Evolutionary conservation across 805 yeast species (phyloP).

Genomic region (Maudiozyma turicensis): DNA sequence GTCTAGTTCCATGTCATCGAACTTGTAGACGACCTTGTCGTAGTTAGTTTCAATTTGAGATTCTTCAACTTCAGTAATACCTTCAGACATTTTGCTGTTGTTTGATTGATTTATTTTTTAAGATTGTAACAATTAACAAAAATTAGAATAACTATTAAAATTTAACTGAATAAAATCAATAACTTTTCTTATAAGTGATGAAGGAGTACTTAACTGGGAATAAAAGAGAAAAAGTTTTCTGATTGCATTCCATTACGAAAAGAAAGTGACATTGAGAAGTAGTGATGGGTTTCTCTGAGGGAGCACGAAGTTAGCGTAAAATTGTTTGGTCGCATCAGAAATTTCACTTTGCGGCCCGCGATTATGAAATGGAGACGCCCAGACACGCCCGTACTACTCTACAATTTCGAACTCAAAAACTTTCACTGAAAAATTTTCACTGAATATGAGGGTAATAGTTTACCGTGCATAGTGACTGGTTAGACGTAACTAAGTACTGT

Average conservation of each 20-base stretch:
- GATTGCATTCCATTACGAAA: no score
- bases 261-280: no score
- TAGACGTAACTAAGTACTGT: no score
- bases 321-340: not conserved
- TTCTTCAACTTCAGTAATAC: constrained; percentile 71
- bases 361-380: not conserved
- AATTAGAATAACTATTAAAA: no score
- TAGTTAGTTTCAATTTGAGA: constrained; percentile 87
- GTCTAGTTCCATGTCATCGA: constrained; percentile 72
- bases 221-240: no score
- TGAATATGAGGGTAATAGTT: not conserved
- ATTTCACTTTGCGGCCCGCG: not conserved
- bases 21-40: constrained; percentile 75
- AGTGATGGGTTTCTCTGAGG: no score
- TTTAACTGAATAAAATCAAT: no score
- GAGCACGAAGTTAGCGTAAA: not conserved
- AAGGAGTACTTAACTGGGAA: no score
- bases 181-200: no score
- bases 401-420: not conserved
- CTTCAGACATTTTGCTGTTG: constrained; percentile 35
- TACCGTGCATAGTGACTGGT: not conserved
- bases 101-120: not conserved
- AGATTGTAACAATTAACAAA: no score
- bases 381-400: not conserved
- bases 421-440: not conserved